Evolutionary conservation across 2,329 filamentous ascomycete genomes (phyloP).

Genomic region (Paraphaeosphaeria minitans): DNA sequence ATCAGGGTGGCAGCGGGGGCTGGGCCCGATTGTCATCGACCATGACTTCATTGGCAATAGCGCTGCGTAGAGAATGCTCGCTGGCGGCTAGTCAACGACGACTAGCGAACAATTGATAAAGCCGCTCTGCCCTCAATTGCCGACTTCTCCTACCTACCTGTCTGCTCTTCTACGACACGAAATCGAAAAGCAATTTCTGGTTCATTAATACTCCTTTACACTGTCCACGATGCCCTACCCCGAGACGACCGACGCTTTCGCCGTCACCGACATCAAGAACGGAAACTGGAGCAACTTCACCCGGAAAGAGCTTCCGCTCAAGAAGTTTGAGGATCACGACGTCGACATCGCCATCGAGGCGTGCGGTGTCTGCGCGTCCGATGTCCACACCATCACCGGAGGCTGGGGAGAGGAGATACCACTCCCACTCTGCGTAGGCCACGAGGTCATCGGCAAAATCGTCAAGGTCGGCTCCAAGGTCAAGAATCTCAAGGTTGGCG

Average conservation of each 20-base stretch:
- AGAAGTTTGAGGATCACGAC: slow-evolving; percentile 85
- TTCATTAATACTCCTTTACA: slow-evolving; percentile 12
- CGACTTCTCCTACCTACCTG: slow-evolving; percentile 7
- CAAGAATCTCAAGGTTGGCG: slow-evolving; percentile 54
- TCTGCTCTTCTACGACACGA: background rate
- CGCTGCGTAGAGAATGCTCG: slow-evolving; percentile 23
- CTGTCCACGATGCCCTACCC: slow-evolving; percentile 55
- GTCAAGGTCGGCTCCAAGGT: slow-evolving; percentile 58
- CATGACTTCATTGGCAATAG: slow-evolving; percentile 42
- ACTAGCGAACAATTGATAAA: slow-evolving; percentile 15
- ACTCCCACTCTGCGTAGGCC: slow-evolving; percentile 68
- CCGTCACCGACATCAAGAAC: slow-evolving; percentile 63
- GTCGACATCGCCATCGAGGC: slow-evolving; percentile 84
- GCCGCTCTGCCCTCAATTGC: background rate
- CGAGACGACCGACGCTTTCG: slow-evolving; percentile 57
- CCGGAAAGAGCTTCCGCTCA: slow-evolving; percentile 72
- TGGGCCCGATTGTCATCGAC: slow-evolving; percentile 20
- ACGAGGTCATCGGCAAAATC: slow-evolving; percentile 61
- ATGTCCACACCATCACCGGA: slow-evolving; percentile 56
- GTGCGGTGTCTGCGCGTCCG: slow-evolving; percentile 55
- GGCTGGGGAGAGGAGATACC: slow-evolving; percentile 69
- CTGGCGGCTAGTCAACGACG: slow-evolving; percentile 5
- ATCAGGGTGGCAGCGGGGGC: slow-evolving; percentile 14
- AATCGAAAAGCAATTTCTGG: slow-evolving; percentile 8
- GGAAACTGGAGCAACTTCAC: slow-evolving; percentile 66